Percentiles rank a stretch among this genome's conserved stretches.
phyloP scores from a whole-genome alignment of 495 filamentous ascomycete species.

The Friedmanniomyces endolithicus region DNA sequence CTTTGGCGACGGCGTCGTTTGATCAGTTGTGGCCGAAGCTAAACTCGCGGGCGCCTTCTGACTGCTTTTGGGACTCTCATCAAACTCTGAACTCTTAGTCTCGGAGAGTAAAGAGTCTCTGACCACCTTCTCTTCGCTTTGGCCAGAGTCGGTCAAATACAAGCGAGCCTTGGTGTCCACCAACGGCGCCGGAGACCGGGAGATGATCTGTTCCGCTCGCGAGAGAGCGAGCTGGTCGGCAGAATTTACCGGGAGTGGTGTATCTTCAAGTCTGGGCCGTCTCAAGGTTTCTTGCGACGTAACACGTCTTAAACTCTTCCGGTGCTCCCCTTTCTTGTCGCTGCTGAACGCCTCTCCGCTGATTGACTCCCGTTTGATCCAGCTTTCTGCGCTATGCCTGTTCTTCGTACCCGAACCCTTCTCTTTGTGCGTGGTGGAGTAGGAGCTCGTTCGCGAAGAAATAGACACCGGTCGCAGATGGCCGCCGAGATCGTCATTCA shows the following conservation, averaged over 20 bases:
- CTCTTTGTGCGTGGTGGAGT: constrained; percentile 5
- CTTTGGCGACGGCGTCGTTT: neutral
- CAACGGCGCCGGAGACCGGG: constrained; percentile 4
- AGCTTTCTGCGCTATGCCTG: constrained; percentile 17
- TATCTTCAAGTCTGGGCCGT: neutral
- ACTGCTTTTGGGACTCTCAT: neutral
- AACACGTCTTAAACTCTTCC: constrained; percentile 26
- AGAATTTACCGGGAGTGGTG: neutral
- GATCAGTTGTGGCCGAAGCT: neutral
- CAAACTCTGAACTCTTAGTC: constrained; percentile 1
- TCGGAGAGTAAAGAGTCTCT: constrained; percentile 5
- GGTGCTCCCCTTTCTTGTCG: constrained; percentile 13
- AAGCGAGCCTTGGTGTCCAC: neutral
- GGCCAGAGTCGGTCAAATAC: constrained; percentile 10
- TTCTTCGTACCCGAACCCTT: constrained; percentile 16
- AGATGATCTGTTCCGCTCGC: constrained; percentile 15
- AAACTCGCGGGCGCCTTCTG: neutral
- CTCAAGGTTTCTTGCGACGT: constrained; percentile 25
- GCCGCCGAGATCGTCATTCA: neutral
- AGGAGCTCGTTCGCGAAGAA: constrained; percentile 14
- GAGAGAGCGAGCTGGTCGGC: constrained; percentile 1
- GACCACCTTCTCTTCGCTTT: constrained; percentile 6
- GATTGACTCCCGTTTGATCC: constrained; percentile 6
- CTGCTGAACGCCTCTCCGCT: constrained; percentile 21
- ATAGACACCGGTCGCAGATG: constrained; percentile 5